phyloP scores from a whole-genome alignment of 768 basidiomycete genomes.

The Hericium coralloides region DNA sequence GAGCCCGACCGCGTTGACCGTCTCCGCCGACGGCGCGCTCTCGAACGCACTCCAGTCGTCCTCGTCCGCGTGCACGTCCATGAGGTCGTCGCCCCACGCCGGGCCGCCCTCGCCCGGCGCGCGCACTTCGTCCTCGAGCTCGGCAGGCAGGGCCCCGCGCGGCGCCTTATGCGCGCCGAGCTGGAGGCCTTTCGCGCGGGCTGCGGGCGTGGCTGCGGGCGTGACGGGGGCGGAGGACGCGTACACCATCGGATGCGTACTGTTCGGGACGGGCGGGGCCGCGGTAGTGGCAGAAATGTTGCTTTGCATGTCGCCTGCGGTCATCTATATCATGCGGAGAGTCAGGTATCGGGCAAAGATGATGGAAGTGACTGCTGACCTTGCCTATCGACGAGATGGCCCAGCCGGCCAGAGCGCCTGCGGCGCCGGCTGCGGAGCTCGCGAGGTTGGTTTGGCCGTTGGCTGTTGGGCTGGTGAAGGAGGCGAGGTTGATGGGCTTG shows the following conservation, averaged over 20 bases:
- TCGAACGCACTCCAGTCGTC: conserved; percentile 86
- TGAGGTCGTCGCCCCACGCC: conserved; percentile 71
- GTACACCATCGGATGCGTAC: conserved; percentile 2
- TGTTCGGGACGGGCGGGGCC: conserved; percentile 6
- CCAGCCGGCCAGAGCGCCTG: conserved; percentile 90
- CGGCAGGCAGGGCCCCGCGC: conserved; percentile 35
- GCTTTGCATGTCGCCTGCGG: neutral
- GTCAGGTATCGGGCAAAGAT: neutral
- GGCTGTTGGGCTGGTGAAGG: conserved; percentile 4
- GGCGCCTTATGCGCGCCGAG: conserved; percentile 50
- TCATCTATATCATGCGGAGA: conserved; percentile 1
- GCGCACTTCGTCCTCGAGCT: conserved; percentile 46
- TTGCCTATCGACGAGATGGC: conserved; percentile 86
- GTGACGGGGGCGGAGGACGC: neutral
- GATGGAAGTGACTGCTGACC: conserved; percentile 27
- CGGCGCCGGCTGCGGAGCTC: conserved; percentile 84
- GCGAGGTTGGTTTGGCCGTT: conserved; percentile 44
- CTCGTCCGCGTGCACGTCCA: conserved; percentile 88
- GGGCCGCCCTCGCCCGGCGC: conserved; percentile 29
- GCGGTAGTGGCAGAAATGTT: neutral
- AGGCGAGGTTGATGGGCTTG: conserved; percentile 13
- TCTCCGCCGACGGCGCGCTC: conserved; percentile 19
- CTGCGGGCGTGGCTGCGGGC: conserved; percentile 11
- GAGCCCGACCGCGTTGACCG: conserved; percentile 17
- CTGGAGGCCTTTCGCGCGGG: conserved; percentile 55